Evolutionary conservation across 2,329 filamentous ascomycete genomes (phyloP).

Genomic region (Sarocladium kiliense): DNA sequence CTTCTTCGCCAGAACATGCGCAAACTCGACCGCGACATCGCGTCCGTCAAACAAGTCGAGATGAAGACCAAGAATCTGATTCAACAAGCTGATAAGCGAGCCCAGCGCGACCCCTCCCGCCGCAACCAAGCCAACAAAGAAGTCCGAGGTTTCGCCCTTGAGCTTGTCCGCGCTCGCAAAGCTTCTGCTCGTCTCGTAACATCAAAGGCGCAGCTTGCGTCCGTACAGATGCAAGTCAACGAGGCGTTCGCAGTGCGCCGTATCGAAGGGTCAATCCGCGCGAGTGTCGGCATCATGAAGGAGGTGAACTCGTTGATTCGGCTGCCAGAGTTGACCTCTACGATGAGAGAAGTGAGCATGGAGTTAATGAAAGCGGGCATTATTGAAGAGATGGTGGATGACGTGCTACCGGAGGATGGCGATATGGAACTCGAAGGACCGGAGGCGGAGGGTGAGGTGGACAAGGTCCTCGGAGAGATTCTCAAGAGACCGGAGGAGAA

Average conservation of each 20-base stretch:
- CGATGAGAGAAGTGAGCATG: slow-evolving; percentile 80
- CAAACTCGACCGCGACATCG: slow-evolving; percentile 91
- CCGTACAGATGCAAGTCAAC: slow-evolving; percentile 95
- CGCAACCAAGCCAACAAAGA: slow-evolving; percentile 75
- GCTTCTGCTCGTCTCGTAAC: slow-evolving; percentile 71
- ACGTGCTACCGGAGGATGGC: slow-evolving; percentile 72
- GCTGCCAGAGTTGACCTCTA: slow-evolving; percentile 78
- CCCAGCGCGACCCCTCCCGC: slow-evolving; percentile 72
- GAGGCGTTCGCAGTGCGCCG: slow-evolving; percentile 93
- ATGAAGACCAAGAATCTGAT: slow-evolving; percentile 81
- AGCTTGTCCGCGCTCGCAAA: slow-evolving; percentile 78
- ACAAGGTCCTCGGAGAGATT: slow-evolving; percentile 88
- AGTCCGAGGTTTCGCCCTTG: slow-evolving; percentile 80
- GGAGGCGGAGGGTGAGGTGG: slow-evolving; percentile 74
- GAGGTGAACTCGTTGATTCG: slow-evolving; percentile 85
- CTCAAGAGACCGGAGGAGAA: slow-evolving; percentile 66
- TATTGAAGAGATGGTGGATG: slow-evolving; percentile 95
- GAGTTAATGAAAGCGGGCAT: slow-evolving; percentile 94
- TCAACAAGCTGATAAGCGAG: slow-evolving; percentile 74
- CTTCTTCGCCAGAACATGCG: slow-evolving; percentile 87
- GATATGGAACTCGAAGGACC: slow-evolving; percentile 67
- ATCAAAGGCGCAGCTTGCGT: slow-evolving; percentile 84
- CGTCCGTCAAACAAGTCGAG: slow-evolving; percentile 71
- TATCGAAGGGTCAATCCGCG: slow-evolving; percentile 87
- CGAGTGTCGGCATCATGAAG: slow-evolving; percentile 90